Conservation (phyloP, 371 early-diverging fungal genomes). For the Mortierella sp. region DNA sequence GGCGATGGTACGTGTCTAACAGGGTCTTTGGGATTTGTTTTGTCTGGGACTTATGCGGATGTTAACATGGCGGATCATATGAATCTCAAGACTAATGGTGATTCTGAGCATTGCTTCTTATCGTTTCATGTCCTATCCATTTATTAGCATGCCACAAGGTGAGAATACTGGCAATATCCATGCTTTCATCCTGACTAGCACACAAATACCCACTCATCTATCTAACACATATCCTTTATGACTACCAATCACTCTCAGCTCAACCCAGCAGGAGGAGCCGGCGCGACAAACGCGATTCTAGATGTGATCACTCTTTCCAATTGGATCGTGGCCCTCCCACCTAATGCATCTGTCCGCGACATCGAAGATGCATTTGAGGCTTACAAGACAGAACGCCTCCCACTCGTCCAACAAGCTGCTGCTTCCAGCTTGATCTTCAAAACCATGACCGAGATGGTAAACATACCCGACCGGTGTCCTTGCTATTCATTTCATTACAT, state of each 20-base stretch:
- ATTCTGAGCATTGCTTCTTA: neutral
- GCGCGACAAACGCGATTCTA: neutral
- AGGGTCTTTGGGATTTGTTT: neutral
- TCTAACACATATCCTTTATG: neutral
- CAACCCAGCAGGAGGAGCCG: neutral
- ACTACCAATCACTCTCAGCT: neutral
- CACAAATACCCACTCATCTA: neutral
- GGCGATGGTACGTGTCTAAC: conserved; percentile 28
- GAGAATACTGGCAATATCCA: neutral
- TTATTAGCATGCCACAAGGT: neutral
- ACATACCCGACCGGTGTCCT: neutral
- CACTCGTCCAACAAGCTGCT: neutral
- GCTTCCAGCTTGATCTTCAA: neutral
- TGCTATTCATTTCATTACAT: too few relatives aligned
- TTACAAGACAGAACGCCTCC: neutral
- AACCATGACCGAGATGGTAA: conserved; percentile 2
- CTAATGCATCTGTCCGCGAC: neutral
- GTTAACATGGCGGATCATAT: neutral
- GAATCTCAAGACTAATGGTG: neutral
- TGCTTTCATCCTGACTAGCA: neutral
- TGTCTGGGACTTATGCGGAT: neutral
- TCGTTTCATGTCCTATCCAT: neutral
- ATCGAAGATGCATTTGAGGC: neutral
- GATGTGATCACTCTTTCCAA: neutral
- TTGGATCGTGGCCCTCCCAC: neutral